Base-by-base conservation (phyloP, 495 filamentous ascomycete genomes). In the Penicillium manginii region DNA sequence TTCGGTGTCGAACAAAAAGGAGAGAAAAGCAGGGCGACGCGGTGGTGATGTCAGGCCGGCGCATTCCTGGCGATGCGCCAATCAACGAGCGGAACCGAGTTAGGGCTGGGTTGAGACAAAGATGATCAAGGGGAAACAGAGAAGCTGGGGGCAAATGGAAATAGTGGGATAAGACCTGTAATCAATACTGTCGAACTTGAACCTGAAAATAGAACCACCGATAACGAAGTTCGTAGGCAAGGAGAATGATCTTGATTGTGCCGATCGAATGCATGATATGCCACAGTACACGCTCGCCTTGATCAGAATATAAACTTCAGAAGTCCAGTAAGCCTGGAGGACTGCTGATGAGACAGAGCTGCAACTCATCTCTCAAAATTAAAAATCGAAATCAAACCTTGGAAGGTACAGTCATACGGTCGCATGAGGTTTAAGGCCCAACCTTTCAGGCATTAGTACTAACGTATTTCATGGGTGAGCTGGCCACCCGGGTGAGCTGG, bases 31-130 rank as follows among this genome's bases (percentile, higher is more conserved):
- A 47, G 45, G 19, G 45, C 9, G 40, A 47, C 21, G 45, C 45
- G 45, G 48, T 50, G 60, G 60, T 65, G 63, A 66, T 66, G 63
- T 66, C 63, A 66, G 52, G 54, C 2, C 26, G 35, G 45, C 26
- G 42, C 63, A 59, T 62, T 54, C 52, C 22, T 40, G 11, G 29
- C 59, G 63, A 65, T 66, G 49, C 45, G 39, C 63, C 59, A 66
- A 66, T 66, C 59, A 66, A n/a, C 59, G 23, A 51, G 15, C 26
- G 8, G 23, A 39, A 35, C 49, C 32, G 43, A 2, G 14, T 15
- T n/a, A 18, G 8, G 40, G 21, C 14, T 22, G 26, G 43, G 9
- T 14, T 23, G 31, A 52, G 12, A n/a, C 15, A 52, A 31, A 17
- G 40, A 43, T 12, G n/a, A 43, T 9, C 40, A 19, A 19, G 40